Evolutionary conservation across 495 filamentous ascomycete species (phyloP), one percentile per base, ranked within the genome.

Genomic region (Trichoderma orchidacearum): DNA sequence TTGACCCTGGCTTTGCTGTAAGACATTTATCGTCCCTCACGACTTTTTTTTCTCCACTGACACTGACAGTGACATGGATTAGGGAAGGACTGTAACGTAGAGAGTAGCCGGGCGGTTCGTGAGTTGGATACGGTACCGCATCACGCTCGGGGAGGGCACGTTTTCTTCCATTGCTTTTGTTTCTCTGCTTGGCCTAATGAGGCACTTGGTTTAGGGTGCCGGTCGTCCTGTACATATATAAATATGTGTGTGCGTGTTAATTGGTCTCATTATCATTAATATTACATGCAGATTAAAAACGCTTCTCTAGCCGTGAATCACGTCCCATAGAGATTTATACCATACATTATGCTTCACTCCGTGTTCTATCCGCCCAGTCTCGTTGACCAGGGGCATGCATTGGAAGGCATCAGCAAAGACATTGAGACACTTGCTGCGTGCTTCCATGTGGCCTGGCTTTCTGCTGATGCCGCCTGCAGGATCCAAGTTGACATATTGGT

Each of bases 1-100:
- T 72, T 95, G 63, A 93, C 88, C 35, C 66, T 96, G 54, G 84
- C 85, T 53, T 75, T 96, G 61, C 79, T 96, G 89, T 92, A 75
- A 73, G 87, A 25, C 7, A 27, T 8, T 23, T 72, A n/a, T n/a
- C 7, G 18, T 15, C 17, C 3, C 6, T 48, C 25, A 6, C 21
- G 34, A 11, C 34, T 25, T 1, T 38, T 38, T n/a, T n/a, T n/a
- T 5, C 13, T n/a, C 5, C 35, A 38, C 5, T 18, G 32, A 27
- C 15, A 3, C 18, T 13, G 2, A 17, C 21, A 48, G 41, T 25
- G 41, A 48, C 8, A 48, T 48, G 41, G 41, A 48, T 23, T 48
- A 27, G n/a, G 23, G 32, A n/a, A 25, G 41, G 41, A 25, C 2
- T 48, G 21, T 27, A 6, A 3, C 41, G 21, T 12, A 25, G 9